A percentile compares a stretch with the other conserved stretches of the same genome.
phyloP scores from a whole-genome alignment of 768 basidiomycete genomes.

The Leccinum imitatum region DNA sequence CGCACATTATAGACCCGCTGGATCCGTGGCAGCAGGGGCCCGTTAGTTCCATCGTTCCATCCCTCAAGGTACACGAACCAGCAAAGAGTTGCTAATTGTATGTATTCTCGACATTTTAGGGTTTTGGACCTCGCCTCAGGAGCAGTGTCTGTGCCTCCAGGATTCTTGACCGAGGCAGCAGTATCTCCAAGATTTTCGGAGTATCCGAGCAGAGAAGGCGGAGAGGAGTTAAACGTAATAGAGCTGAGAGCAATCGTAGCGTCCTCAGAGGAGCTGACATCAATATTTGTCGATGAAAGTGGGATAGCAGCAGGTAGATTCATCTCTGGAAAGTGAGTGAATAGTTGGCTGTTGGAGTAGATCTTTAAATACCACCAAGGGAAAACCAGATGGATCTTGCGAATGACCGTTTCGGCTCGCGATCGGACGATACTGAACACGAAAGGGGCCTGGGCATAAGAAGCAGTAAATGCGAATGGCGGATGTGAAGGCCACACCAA shows the following conservation, averaged over 20 bases:
- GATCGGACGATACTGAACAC: conserved; percentile 4
- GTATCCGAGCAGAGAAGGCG: conserved; percentile 5
- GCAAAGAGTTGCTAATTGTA: conserved; percentile 58
- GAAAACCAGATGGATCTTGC: not conserved
- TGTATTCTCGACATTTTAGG: conserved; percentile 18
- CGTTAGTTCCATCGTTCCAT: conserved; percentile 77
- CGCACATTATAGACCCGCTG: conserved; percentile 53
- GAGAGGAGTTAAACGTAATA: conserved; percentile 2
- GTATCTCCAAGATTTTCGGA: conserved; percentile 4
- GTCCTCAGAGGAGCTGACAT: not conserved
- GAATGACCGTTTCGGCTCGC: not conserved
- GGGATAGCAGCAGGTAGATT: not conserved
- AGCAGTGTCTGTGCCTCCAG: not conserved
- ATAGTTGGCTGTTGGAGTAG: not conserved
- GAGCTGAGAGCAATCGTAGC: conserved; percentile 2
- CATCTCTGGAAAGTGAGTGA: conserved; percentile 6
- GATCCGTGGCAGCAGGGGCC: conserved; percentile 72
- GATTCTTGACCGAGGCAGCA: not conserved
- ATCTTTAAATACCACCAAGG: conserved; percentile 5
- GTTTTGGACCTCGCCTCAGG: conserved; percentile 6
- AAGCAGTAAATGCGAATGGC: not conserved
- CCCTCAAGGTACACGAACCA: conserved; percentile 62
- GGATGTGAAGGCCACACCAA: not conserved
- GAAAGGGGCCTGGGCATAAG: not conserved
- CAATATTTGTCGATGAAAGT: not conserved